Percentiles rank a stretch among this genome's conserved stretches.
These are phyloP conservation scores for Trametes villosa DNA, from an alignment of 768 basidiomycete genomes.

Conservation along the genomic window DNA sequence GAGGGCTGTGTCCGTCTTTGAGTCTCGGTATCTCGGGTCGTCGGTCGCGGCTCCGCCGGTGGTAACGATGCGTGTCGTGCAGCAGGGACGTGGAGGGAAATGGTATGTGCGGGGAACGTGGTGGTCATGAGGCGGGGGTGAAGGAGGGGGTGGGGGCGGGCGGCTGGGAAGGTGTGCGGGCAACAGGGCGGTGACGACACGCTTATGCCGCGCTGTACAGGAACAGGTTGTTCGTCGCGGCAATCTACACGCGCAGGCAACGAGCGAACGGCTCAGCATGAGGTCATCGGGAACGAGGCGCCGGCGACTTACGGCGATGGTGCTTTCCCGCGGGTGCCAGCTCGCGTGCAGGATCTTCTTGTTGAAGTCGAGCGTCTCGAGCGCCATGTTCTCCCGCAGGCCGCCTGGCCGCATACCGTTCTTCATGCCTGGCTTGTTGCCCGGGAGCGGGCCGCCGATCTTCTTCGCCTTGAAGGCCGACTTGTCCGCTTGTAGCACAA, in stretches of 20 bases:
- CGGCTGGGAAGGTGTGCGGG: too few relatives aligned
- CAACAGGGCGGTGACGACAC: neutral
- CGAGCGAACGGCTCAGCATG: constrained; percentile 1
- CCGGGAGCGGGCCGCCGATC: constrained; percentile 84
- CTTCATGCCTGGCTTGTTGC: constrained; percentile 69
- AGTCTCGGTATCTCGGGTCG: constrained; percentile 26
- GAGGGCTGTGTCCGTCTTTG: constrained; percentile 20
- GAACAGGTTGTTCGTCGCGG: constrained; percentile 96
- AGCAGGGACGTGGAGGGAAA: constrained; percentile 1
- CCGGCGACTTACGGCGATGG: constrained; percentile 82
- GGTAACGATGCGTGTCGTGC: constrained; percentile 17
- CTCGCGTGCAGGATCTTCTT: constrained; percentile 96
- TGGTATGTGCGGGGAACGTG: neutral
- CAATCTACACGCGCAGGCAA: constrained; percentile 60
- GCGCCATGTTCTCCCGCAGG: constrained; percentile 86
- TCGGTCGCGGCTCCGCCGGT: constrained; percentile 24
- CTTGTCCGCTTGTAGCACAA: constrained; percentile 97
- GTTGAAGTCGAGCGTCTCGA: constrained; percentile 88
- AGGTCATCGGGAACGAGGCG: constrained; percentile 1
- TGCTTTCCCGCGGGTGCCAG: constrained; percentile 99
- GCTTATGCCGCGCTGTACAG: constrained; percentile 69
- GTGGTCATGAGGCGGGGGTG: neutral
- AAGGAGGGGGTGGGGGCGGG: neutral
- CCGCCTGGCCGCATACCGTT: constrained; percentile 75
- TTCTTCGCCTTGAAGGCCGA: constrained; percentile 99